Evolutionary conservation across 805 yeast genomes (phyloP), one percentile per base, ranked within the genome.

Genomic region (Lachancea quebecensis): DNA sequence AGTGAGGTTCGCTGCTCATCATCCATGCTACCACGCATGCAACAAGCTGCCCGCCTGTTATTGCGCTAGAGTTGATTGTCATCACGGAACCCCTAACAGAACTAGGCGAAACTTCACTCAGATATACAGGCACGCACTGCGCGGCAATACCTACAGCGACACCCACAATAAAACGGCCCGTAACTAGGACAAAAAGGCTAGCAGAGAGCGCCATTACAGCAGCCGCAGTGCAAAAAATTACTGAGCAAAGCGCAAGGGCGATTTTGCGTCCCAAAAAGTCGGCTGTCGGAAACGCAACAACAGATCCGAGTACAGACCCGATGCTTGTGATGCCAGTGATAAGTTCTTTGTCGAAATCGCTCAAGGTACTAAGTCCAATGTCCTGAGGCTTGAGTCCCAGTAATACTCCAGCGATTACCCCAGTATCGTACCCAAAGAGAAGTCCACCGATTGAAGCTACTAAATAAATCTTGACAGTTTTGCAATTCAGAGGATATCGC

Each of bases 61-160:
- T 74, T 42, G 71, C 67, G 32, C 68, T 45, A 1, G 70, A 65
- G 55, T 68, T 69, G 42, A 70, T 54, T 8, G 71, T 67, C 43
- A 67, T 52, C 35, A 69, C 53, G 2, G 62, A 57, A 2, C 75
- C 74, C 52, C 75, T 62, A 10, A 59, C 57, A 17, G 54, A 60
- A 2, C 71, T 60, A 2, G 77, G 75, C 3, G 75, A 67, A 25
- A 76, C 64, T 56, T 78, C 84, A 18, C 79, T 71, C 11, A 78
- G 65, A 55, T 74, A 78, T 11, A 77, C 69, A 0, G 83, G 91
- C 2, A 81, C 78, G 35, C 81, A 70, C 54, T 82, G 84, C 0
- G 89, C 76, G 5, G 85, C 82, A 25, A 76, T 74, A 12, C 93
- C 93, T 18, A 85, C 80, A 8, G 84, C 88, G 21, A 81, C 55